Percentiles rank a stretch among this genome's conserved stretches.
These are phyloP conservation scores for Caryopteris hybrid DNA, from an alignment of 305 asterid species.

Conservation along the genomic window DNA sequence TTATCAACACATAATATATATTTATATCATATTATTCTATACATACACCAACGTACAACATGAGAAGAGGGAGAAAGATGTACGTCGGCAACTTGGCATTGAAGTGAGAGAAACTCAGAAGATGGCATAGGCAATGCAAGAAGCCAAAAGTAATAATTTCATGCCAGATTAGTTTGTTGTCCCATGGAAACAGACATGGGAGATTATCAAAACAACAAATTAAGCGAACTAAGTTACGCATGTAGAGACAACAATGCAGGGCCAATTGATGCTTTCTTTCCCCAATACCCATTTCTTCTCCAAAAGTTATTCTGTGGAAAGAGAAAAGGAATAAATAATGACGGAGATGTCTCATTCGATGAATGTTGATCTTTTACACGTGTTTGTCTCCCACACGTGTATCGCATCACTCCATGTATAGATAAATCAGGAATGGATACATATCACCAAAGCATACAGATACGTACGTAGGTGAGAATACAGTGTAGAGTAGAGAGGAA, in stretches of 20 bases:
- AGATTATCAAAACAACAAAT: conserved; percentile 16
- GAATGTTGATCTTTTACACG: neutral
- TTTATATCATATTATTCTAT: too few species aligned
- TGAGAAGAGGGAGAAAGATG: neutral
- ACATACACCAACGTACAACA: too few species aligned
- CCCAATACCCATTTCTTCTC: neutral
- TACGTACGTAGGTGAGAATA: too few species aligned
- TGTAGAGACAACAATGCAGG: conserved; percentile 21
- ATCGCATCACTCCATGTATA: too few species aligned
- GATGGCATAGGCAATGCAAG: conserved; percentile 17
- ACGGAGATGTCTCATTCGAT: neutral
- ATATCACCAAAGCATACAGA: too few species aligned
- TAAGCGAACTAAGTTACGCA: conserved; percentile 27
- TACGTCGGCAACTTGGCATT: neutral
- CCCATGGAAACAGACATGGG: conserved; percentile 44
- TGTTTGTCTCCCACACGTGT: too few species aligned
- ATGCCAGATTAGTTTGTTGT: conserved; percentile 13
- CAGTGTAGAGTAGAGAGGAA: too few species aligned
- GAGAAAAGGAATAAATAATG: neutral
- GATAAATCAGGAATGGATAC: too few species aligned
- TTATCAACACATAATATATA: too few species aligned
- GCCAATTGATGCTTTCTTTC: conserved; percentile 10
- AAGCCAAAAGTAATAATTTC: conserved; percentile 29
- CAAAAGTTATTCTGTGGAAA: neutral
- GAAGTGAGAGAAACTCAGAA: conserved; percentile 28